Conservation (phyloP, 2,329 filamentous ascomycete genomes). For the Grosmannia clavigera region DNA sequence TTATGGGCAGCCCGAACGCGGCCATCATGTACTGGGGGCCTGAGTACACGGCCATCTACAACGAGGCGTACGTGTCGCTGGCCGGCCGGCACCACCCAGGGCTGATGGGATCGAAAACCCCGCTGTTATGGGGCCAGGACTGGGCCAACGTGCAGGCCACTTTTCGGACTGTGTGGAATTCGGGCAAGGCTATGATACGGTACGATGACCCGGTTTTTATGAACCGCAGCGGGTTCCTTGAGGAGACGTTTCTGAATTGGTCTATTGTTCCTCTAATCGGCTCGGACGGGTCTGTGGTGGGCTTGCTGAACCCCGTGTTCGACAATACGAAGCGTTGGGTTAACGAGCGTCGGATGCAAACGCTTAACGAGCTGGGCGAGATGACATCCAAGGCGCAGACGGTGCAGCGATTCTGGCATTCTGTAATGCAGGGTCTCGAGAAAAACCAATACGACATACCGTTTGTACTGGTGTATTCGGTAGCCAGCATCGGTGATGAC, state of each 20-base stretch:
- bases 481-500: constrained; percentile 32
- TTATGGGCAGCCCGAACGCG: constrained; percentile 68
- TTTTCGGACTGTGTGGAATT: constrained; percentile 53
- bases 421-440: constrained; percentile 56
- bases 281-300: constrained; percentile 59
- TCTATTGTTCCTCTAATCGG: constrained; percentile 68
- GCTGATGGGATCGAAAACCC: constrained; percentile 63
- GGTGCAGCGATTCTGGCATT: constrained; percentile 60
- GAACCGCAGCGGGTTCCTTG: constrained; percentile 53
- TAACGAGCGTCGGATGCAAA: constrained; percentile 68
- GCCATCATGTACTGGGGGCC: constrained; percentile 71
- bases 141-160: constrained; percentile 59
- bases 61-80: constrained; percentile 57
- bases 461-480: constrained; percentile 66
- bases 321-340: constrained; percentile 71
- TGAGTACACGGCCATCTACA: constrained; percentile 59
- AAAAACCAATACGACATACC: constrained; percentile 67
- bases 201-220: constrained; percentile 70
- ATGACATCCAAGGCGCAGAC: constrained; percentile 60
- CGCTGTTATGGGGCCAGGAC: constrained; percentile 59
- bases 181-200: constrained; percentile 72
- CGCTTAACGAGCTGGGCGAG: constrained; percentile 65
- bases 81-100: constrained; percentile 65
- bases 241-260: constrained; percentile 78
- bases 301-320: constrained; percentile 68